These are phyloP conservation scores for Fusarium zealandicum DNA, from an alignment of 2,329 filamentous ascomycete genomes.

Conservation along the genomic window DNA sequence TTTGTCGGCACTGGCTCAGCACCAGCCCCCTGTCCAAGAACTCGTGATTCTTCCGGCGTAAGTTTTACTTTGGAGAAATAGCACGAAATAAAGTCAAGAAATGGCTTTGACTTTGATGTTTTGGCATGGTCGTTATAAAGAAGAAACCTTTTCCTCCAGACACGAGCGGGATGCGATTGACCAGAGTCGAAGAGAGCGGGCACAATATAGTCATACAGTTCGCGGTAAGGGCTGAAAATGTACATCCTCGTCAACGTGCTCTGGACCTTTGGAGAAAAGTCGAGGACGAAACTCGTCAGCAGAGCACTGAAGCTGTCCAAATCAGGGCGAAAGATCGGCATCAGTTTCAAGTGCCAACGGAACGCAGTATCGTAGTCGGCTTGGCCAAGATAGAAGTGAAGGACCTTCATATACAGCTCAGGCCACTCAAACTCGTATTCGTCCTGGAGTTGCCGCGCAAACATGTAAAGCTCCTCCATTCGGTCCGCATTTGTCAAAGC, in stretches of 20 bases:
- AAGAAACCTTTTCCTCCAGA: constrained; percentile 57
- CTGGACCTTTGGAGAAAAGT: constrained; percentile 48
- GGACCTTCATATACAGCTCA: constrained; percentile 55
- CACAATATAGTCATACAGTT: constrained; percentile 60
- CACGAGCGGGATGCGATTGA: constrained; percentile 51
- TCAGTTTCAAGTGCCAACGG: constrained; percentile 58
- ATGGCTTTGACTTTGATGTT: constrained; percentile 52
- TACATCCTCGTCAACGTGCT: constrained; percentile 56
- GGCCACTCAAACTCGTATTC: constrained; percentile 56
- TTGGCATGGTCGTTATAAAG: constrained; percentile 52
- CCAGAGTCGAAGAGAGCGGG: constrained; percentile 59
- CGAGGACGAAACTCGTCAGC: constrained; percentile 52
- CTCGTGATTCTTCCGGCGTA: constrained; percentile 46
- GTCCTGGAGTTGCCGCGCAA: constrained; percentile 46
- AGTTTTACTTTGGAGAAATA: constrained; percentile 55
- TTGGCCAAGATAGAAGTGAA: constrained; percentile 53
- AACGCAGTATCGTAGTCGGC: constrained; percentile 50
- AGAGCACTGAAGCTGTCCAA: constrained; percentile 52
- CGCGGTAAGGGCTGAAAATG: constrained; percentile 50
- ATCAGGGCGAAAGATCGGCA: constrained; percentile 52
- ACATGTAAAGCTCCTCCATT: constrained; percentile 39
- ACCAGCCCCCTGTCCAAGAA: constrained; percentile 20
- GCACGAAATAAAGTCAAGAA: constrained; percentile 55
- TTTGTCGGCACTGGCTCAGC: background rate
- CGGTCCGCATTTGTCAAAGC: constrained; percentile 39